phyloP scores from a whole-genome alignment of 2,329 filamentous ascomycete genomes.

The Chalaropsis thielavioides region DNA sequence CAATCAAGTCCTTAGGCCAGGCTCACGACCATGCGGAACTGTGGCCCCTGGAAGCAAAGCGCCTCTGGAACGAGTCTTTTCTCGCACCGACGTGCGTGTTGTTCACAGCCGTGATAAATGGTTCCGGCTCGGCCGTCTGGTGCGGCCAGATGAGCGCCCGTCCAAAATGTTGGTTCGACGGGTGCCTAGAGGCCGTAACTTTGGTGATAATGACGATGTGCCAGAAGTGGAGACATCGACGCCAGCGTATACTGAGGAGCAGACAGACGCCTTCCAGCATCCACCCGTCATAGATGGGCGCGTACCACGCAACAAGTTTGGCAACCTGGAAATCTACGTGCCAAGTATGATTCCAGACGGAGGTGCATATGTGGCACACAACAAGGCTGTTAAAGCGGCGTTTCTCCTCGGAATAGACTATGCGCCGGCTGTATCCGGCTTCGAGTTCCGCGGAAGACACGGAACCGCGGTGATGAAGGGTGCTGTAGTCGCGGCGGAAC shows the following conservation, averaged over 20 bases:
- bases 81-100: conserved; percentile 62
- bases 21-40: conserved; percentile 57
- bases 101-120: conserved; percentile 74
- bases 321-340: conserved; percentile 88
- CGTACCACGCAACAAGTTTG: conserved; percentile 82
- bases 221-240: conserved; percentile 31
- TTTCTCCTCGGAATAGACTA: conserved; percentile 67
- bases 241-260: conserved; percentile 45
- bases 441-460: conserved; percentile 70
- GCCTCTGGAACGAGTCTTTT: conserved; percentile 62
- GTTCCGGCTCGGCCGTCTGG: conserved; percentile 73
- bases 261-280: conserved; percentile 60
- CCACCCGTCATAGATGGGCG: conserved; percentile 60
- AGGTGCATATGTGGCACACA: conserved; percentile 53
- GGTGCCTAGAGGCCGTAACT: neutral
- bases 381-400: conserved; percentile 55
- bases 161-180: conserved; percentile 49
- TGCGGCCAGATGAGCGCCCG: conserved; percentile 66
- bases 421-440: conserved; percentile 79
- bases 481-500: conserved; percentile 58
- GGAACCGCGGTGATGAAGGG: conserved; percentile 75
- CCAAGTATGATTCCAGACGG: conserved; percentile 79
- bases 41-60: conserved; percentile 52
- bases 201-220: conserved; percentile 26
- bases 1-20: conserved; percentile 68